A percentile compares a stretch with the other conserved stretches of the same genome.
Evolutionary conservation across 345 rosid species (phyloP).

Genomic region (Nasturtium officinale): DNA sequence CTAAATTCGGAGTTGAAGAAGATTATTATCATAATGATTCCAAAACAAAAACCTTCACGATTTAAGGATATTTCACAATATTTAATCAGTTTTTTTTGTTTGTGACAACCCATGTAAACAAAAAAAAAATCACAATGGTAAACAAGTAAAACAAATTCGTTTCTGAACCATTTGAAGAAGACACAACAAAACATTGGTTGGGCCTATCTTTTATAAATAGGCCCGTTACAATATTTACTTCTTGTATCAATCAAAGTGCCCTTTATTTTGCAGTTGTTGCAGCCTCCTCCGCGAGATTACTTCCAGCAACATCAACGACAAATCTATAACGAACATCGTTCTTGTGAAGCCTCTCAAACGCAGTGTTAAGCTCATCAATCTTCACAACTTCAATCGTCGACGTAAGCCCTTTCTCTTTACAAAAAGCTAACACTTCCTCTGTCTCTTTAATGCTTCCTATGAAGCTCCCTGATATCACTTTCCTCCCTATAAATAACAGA

Average conservation of each 20-base stretch:
- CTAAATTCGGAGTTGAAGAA: background rate
- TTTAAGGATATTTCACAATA: background rate
- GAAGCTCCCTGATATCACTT: constrained; percentile 59
- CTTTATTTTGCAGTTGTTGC: constrained; percentile 23
- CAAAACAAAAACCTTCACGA: background rate
- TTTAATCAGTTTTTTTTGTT: background rate
- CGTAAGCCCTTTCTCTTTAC: constrained; percentile 58
- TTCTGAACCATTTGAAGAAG: constrained; percentile 12
- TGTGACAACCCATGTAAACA: constrained; percentile 1
- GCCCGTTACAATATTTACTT: constrained; percentile 3
- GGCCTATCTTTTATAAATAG: constrained; percentile 7
- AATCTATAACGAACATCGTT: constrained; percentile 69
- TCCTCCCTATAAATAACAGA: constrained; percentile 49
- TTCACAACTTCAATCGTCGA: constrained; percentile 60
- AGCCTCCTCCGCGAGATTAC: constrained; percentile 46
- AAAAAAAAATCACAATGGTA: background rate
- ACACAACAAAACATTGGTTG: constrained; percentile 14
- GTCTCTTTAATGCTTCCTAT: constrained; percentile 64
- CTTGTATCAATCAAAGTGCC: background rate
- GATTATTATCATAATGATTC: background rate
- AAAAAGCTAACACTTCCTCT: constrained; percentile 54
- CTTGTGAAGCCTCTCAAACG: constrained; percentile 63
- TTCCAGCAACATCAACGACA: constrained; percentile 61
- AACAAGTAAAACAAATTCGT: background rate
- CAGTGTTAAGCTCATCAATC: constrained; percentile 56